Base-by-base conservation (phyloP, 2,329 filamentous ascomycete species). In the Akanthomyces uredinophilus region DNA sequence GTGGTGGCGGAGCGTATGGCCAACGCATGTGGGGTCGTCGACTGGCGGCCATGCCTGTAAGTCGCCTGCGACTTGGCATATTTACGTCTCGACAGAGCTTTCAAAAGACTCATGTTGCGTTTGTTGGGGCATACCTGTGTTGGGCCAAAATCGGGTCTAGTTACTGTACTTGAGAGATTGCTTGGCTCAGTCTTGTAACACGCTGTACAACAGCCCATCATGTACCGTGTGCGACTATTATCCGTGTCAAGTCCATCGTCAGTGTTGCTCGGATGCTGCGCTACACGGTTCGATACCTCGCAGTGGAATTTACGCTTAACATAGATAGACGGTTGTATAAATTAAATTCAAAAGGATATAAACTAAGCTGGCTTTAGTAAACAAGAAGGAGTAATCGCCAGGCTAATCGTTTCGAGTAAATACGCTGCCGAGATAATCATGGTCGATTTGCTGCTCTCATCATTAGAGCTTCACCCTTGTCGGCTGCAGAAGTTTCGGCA, bases 341-440 rank as follows among this genome's bases (percentile, higher is more conserved):
- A 60, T 60, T 60, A 14, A 60, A 58, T 53, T 44, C 53, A 27
- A 32, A 60, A 20, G 49, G 49, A 60, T 60, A 53, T 60, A 44
- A 50, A 60, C 37, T 46, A 27, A 53, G 39, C 57, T 46, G 57
- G 57, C 49, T 60, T 18, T 51, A 51, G 24, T 53, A 60, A n/a
- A 44, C 27, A 53, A 52, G 46, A 53, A 53, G 3, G 32, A 43
- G 10, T 18, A 37, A 44, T 44, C 49, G 47, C 49, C 57, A 41
- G 18, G 20, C 35, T 18, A 32, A 50, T 58, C 32, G 44, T 47
- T 43, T 35, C 18, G 27, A 11, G 11, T 20, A 50, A 51, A 24
- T 35, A 59, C 6, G 18, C 16, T 27, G 18, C 20, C 24, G 14
- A 29, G 37, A 16, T 46, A 1, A 16, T 46, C 16, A 53, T 29